These are phyloP conservation scores for Lonicera japonica DNA, from an alignment of 129 eudicot genomes.

Conservation along the genomic window DNA sequence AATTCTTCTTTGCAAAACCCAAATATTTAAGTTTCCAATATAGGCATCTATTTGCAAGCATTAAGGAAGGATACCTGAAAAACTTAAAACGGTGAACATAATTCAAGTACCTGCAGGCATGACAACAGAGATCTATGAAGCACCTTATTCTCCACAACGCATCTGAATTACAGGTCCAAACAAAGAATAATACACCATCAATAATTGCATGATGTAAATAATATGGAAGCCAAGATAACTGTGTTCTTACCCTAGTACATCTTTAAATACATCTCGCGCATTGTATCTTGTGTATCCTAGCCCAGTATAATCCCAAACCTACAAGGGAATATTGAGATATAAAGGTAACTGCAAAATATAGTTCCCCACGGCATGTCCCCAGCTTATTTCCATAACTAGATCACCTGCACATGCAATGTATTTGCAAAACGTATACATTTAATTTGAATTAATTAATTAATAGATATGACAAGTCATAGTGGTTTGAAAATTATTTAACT, in stretches of 20 bases:
- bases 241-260: conserved; percentile 71
- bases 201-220: not conserved
- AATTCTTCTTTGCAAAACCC: not conserved
- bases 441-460: too few relatives aligned
- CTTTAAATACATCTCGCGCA: conserved; percentile 79
- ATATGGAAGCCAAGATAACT: not conserved
- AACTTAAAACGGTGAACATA: too few relatives aligned
- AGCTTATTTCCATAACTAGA: not conserved
- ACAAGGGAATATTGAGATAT: conserved; percentile 2
- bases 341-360: conserved; percentile 4
- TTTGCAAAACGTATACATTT: too few relatives aligned
- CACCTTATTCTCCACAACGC: conserved; percentile 99
- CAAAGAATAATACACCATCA: conserved; percentile 10
- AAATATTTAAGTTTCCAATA: not conserved
- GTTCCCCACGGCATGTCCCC: not conserved
- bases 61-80: too few relatives aligned
- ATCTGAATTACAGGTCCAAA: conserved; percentile 37
- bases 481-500: too few relatives aligned
- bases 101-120: conserved; percentile 57
- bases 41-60: too few relatives aligned
- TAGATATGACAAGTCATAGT: too few relatives aligned
- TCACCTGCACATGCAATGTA: too few relatives aligned
- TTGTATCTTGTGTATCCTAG: conserved; percentile 84
- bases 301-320: conserved; percentile 99
- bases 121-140: conserved; percentile 72